phyloP scores from a whole-genome alignment of 192 early-diverging fungal species.

The Polychytrium aggregatum region DNA sequence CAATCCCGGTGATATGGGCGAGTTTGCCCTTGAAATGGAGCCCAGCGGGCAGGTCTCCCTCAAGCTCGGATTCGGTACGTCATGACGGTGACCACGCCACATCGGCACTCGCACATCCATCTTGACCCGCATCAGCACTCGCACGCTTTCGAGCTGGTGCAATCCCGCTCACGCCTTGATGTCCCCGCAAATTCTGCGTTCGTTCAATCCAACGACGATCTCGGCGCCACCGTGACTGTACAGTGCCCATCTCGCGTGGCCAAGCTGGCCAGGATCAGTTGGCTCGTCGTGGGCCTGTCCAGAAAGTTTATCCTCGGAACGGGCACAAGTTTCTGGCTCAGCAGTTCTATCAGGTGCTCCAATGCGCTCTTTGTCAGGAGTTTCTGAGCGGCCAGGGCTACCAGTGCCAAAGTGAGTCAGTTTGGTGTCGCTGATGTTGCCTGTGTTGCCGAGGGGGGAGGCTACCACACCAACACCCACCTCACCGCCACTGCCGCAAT shows the following conservation, averaged over 20 bases:
- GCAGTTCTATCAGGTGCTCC: constrained; percentile 87
- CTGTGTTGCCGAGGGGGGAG: background rate
- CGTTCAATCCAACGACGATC: no score
- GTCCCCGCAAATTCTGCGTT: no score
- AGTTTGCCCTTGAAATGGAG: constrained; percentile 87
- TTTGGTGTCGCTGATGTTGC: background rate
- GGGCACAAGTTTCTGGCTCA: constrained; percentile 84
- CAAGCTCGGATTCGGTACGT: constrained; percentile 72
- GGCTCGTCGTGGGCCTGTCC: constrained; percentile 26
- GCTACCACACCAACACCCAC: background rate
- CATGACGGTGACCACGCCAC: no score
- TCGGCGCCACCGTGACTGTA: no score
- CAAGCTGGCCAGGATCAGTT: constrained; percentile 34
- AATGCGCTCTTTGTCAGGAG: constrained; percentile 88
- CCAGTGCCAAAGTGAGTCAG: constrained; percentile 69
- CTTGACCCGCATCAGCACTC: no score
- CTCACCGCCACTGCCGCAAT: no score
- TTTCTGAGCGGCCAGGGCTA: constrained; percentile 74
- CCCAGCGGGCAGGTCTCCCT: constrained; percentile 80
- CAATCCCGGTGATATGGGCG: constrained; percentile 39
- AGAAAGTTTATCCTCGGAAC: constrained; percentile 45
- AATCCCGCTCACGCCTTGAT: no score
- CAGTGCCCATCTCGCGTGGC: no score
- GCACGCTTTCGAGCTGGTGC: no score
- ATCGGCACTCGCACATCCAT: no score